Conservation (phyloP, 1,139 yeast genomes). For the Zygosaccharomyces pseudobailii region DNA sequence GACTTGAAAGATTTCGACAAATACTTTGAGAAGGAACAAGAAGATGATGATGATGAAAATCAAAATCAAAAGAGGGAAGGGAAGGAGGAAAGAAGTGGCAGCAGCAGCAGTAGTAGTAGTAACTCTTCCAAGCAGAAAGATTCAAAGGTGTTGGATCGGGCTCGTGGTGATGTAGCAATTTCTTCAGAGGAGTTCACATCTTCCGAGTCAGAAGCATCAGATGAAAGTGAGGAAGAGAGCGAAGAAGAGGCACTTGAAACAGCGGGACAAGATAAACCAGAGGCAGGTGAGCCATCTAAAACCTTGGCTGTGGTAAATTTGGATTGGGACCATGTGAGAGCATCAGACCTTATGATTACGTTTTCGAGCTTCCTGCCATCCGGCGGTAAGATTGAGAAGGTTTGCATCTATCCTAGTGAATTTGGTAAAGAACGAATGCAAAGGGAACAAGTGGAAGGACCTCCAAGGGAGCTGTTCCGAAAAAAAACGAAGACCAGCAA, state of each 20-base stretch:
- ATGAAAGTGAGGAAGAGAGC: constrained; percentile 32
- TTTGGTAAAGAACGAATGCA: constrained; percentile 92
- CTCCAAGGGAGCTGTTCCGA: constrained; percentile 77
- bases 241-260: constrained; percentile 47
- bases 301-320: constrained; percentile 88
- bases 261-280: constrained; percentile 56
- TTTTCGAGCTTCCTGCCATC: constrained; percentile 82
- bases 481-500: constrained; percentile 37
- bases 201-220: constrained; percentile 38
- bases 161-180: constrained; percentile 60
- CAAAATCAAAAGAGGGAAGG: too few species aligned
- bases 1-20: constrained; percentile 54
- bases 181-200: constrained; percentile 40
- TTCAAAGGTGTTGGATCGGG: constrained; percentile 44
- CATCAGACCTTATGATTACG: constrained; percentile 86
- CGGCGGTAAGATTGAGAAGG: constrained; percentile 64
- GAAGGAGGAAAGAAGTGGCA: background rate
- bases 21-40: constrained; percentile 44
- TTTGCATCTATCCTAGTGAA: constrained; percentile 83
- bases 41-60: constrained; percentile 15
- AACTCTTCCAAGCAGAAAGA: constrained; percentile 26
- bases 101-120: constrained; percentile 1
- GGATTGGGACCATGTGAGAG: constrained; percentile 93
- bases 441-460: constrained; percentile 86
- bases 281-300: constrained; percentile 78